Conservation (phyloP, 1,284 basidiomycete genomes). For the Heterobasidion irregulare region DNA sequence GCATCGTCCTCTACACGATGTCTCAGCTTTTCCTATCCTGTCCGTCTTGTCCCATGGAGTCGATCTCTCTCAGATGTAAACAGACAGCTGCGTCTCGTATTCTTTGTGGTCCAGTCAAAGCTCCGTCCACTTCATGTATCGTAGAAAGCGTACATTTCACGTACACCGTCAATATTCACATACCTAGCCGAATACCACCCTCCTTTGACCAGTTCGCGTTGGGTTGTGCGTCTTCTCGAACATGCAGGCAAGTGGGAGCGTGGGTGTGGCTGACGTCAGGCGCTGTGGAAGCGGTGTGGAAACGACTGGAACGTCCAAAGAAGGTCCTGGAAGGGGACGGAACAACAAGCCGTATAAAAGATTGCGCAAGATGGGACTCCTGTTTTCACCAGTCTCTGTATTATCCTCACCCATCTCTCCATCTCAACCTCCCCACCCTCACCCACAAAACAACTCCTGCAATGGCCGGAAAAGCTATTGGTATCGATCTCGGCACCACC, state of each 20-base stretch:
- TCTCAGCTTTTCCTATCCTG: background rate
- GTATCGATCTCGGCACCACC: constrained; percentile 88
- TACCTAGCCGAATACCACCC: background rate
- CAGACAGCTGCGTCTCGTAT: no score
- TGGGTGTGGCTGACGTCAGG: constrained; percentile 13
- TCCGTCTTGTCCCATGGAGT: constrained; percentile 1
- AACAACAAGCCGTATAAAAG: constrained; percentile 27
- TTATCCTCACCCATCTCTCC: constrained; percentile 10
- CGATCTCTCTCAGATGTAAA: background rate
- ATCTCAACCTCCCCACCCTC: constrained; percentile 7
- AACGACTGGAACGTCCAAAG: constrained; percentile 25
- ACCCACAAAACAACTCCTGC: constrained; percentile 2
- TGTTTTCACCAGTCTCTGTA: constrained; percentile 10
- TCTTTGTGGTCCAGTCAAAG: background rate
- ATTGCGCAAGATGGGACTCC: constrained; percentile 5
- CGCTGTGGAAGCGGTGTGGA: constrained; percentile 11
- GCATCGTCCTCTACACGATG: background rate
- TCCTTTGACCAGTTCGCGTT: background rate
- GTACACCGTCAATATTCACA: background rate
- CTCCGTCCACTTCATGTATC: background rate
- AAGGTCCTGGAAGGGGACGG: constrained; percentile 29
- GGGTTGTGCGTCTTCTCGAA: background rate
- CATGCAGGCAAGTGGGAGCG: background rate
- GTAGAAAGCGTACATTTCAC: background rate
- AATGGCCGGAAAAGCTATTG: constrained; percentile 79